Percentiles rank a stretch among this genome's conserved stretches.
These are phyloP conservation scores for Symbiotaphrina buchneri DNA, from an alignment of 495 filamentous ascomycete genomes.

Conservation along the genomic window DNA sequence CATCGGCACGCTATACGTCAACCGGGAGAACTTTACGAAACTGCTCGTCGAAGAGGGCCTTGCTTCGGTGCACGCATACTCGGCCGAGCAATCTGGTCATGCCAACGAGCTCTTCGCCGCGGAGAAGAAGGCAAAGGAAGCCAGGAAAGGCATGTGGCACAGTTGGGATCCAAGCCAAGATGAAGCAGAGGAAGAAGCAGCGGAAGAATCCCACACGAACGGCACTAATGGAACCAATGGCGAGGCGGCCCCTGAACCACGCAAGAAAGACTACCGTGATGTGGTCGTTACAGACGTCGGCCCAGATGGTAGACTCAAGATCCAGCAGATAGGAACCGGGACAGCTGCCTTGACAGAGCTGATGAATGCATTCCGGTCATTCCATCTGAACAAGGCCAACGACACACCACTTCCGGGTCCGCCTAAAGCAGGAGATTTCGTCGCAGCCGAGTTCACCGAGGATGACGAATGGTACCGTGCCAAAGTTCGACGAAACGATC, in stretches of 20 bases:
- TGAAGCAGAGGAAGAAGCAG: constrained; percentile 23
- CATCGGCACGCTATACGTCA: constrained; percentile 83
- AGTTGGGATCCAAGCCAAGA: constrained; percentile 81
- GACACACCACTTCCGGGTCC: constrained; percentile 52
- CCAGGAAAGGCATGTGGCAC: constrained; percentile 70
- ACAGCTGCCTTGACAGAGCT: constrained; percentile 61
- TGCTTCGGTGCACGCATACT: constrained; percentile 79
- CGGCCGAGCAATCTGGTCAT: constrained; percentile 85
- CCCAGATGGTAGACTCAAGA: constrained; percentile 47
- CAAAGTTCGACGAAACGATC: constrained; percentile 76
- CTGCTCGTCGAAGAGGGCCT: constrained; percentile 82
- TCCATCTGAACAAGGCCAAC: constrained; percentile 49
- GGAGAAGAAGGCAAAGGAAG: constrained; percentile 71
- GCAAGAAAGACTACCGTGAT: constrained; percentile 71
- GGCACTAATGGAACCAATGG: constrained; percentile 22
- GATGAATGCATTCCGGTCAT: constrained; percentile 72
- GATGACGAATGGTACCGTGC: constrained; percentile 92
- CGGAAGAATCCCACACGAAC: constrained; percentile 16
- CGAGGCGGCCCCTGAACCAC: constrained; percentile 25
- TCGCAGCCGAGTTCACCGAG: constrained; percentile 68
- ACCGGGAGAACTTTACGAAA: constrained; percentile 92
- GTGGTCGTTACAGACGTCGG: constrained; percentile 82
- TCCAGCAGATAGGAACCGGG: constrained; percentile 69
- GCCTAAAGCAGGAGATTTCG: constrained; percentile 79
- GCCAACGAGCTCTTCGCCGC: constrained; percentile 71